Evolutionary conservation across 176 grass and related monocot genomes (phyloP).

Genomic region (Raddia guianensis): DNA sequence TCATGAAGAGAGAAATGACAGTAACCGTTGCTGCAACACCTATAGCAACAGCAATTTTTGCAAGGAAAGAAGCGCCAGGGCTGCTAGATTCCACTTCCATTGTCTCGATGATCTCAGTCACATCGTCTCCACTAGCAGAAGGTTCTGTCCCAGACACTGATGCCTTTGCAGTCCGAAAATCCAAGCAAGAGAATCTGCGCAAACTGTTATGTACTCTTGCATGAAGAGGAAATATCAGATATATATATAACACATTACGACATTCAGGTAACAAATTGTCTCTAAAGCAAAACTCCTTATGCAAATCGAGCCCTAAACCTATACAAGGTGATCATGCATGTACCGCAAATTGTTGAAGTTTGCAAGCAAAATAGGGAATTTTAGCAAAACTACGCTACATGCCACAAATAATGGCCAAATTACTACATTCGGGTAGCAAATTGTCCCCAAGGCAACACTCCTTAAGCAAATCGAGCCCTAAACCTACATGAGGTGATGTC

Average conservation of each 20-base stretch:
- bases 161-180: conserved; percentile 17
- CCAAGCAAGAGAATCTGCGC: conserved; percentile 33
- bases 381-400: neutral
- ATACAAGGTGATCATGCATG: neutral
- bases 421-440: neutral
- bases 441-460: neutral
- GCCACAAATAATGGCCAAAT: neutral
- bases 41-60: conserved; percentile 65
- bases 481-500: neutral
- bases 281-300: neutral
- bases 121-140: conserved; percentile 47
- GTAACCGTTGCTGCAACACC: conserved; percentile 61
- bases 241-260: neutral
- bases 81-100: conserved; percentile 49
- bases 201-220: conserved; percentile 20
- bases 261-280: neutral
- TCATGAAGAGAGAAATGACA: conserved; percentile 54
- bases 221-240: conserved; percentile 21
- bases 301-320: neutral
- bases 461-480: neutral
- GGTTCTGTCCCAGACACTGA: conserved; percentile 47
- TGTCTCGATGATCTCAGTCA: conserved; percentile 44
- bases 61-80: conserved; percentile 48
- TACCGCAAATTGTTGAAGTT: neutral
- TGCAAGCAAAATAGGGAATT: conserved; percentile 10